Conservation (phyloP, 2,329 filamentous ascomycete genomes). For the Exophiala spinifera region DNA sequence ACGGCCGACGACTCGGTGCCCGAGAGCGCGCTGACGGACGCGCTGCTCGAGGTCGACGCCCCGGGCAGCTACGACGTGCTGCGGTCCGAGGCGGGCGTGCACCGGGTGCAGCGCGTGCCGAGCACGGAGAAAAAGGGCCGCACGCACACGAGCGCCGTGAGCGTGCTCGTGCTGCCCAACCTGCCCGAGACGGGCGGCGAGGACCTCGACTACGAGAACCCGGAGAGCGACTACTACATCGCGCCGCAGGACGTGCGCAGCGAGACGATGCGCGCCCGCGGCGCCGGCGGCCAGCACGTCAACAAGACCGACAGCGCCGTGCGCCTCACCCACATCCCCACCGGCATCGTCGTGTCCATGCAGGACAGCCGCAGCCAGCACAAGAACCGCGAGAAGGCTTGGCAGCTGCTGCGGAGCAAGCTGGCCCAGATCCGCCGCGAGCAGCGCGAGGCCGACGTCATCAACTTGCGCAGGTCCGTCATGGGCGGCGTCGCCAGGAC, state of each 20-base stretch:
- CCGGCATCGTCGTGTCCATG: constrained; percentile 81
- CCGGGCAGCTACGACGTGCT: constrained; percentile 76
- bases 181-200: constrained; percentile 58
- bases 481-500: constrained; percentile 73
- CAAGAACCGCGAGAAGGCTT: constrained; percentile 82
- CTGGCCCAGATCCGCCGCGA: constrained; percentile 78
- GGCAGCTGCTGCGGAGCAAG: constrained; percentile 77
- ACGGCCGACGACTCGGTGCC: constrained; percentile 65
- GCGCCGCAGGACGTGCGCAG: constrained; percentile 75
- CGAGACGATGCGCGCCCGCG: constrained; percentile 88
- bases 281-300: constrained; percentile 94
- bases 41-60: constrained; percentile 76
- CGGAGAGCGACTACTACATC: constrained; percentile 87
- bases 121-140: constrained; percentile 87
- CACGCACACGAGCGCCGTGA: constrained; percentile 89
- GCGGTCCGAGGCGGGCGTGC: constrained; percentile 86
- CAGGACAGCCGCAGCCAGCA: constrained; percentile 90
- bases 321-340: constrained; percentile 84
- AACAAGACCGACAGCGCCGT: constrained; percentile 98
- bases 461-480: constrained; percentile 70
- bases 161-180: constrained; percentile 85
- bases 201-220: constrained; percentile 69
- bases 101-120: constrained; percentile 90
- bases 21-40: constrained; percentile 69
- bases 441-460: constrained; percentile 76